These are phyloP conservation scores for Parmales sp. DNA, from an alignment of 108 stramenopile species.

Conservation along the genomic window DNA sequence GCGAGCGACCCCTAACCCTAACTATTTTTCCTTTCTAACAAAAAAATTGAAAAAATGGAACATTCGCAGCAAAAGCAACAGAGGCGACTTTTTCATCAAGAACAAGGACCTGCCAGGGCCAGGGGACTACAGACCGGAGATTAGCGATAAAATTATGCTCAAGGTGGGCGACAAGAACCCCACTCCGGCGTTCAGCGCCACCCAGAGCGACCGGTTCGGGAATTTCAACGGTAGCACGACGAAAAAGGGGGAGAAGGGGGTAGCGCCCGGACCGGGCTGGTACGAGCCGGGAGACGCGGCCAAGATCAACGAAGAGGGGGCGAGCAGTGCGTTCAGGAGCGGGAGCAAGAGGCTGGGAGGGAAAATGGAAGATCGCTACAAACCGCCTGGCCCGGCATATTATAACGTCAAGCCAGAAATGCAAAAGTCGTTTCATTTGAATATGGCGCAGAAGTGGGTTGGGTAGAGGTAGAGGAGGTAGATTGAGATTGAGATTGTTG, in stretches of 20 bases:
- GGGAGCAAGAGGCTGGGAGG: neutral
- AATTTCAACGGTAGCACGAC: neutral
- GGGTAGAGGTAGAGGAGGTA: too few relatives aligned
- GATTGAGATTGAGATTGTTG: too few relatives aligned
- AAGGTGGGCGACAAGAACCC: slow-evolving; percentile 1
- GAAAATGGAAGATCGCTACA: neutral
- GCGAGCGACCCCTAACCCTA: too few relatives aligned
- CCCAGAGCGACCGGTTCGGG: neutral
- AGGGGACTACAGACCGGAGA: neutral
- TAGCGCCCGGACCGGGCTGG: slow-evolving; percentile 7
- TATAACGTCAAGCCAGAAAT: neutral
- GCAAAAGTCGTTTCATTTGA: neutral
- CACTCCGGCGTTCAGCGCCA: neutral
- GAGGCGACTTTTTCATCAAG: neutral
- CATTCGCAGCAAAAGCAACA: neutral
- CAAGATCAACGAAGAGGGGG: neutral
- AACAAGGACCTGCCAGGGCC: neutral
- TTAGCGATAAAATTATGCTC: neutral
- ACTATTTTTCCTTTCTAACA: too few relatives aligned
- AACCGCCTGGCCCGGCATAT: slow-evolving; percentile 6
- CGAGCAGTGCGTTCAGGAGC: neutral
- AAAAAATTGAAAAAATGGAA: neutral
- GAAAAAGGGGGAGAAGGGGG: neutral
- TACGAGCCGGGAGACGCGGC: neutral
- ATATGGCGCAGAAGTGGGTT: slow-evolving; percentile 6